Base-by-base conservation (phyloP, 257 asterid genomes). In the Leonotis leonurus region DNA sequence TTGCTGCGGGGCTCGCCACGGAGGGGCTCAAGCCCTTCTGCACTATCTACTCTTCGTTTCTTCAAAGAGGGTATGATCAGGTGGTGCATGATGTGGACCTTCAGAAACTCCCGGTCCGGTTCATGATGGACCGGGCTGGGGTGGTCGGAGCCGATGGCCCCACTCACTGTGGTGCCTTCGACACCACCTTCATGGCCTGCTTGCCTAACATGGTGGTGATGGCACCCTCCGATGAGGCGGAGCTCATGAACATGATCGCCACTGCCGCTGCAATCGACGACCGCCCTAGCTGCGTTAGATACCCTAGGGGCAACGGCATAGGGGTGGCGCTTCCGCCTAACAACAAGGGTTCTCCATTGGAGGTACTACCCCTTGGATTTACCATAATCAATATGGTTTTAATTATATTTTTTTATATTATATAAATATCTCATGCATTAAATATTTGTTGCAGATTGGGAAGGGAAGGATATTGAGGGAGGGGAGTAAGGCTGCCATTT, bases 71-170 rank as follows among this genome's bases (percentile, higher is more conserved):
- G 1, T 85, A 85, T 39, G 90, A 85, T 70, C 90, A 83, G 85
- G 93, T 85, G 65, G 88, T 79, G 43, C 95, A 86, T 56, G 95
- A 86, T 40, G 95, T 86, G 4, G 95, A 86, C 55, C 86, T 86
- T 29, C 90, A 86, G 49, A 86, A 81, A 27, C 82, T 83, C 21
- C 88, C 95, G 0, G 90, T 86, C 46, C 65, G 94, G 29, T 83
- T 85, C 58, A 77, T 86, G 2, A 81, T 83, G 86, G 95, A 86
- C 60, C 44, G 95, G 68, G 90, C 95, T 4, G 95, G 95, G 12
- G 75, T 83, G 0, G 88, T 86, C 0, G 95, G 95, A 0, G 95
- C 95, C 0, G 95, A 86, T 51, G 95, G 90, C 11, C 88, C 90
- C 8, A 86, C 95, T 2, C 90, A 86, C 46, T 79, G 83, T 52